Evolutionary conservation across 345 rosid species (phyloP).

Genomic region (Salix dunnii): DNA sequence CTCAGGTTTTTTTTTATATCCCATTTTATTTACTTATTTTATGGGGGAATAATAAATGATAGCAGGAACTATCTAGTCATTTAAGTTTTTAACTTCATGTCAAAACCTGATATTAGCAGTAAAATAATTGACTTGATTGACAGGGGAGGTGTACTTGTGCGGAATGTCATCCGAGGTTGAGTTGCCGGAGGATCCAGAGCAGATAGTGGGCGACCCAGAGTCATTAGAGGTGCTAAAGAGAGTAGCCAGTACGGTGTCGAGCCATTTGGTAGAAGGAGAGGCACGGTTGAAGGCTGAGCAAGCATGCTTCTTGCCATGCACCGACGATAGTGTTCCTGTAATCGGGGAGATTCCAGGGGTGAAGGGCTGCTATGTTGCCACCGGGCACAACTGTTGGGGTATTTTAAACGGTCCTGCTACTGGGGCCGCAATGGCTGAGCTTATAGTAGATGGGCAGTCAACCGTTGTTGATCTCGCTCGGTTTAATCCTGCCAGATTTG

Average conservation of each 20-base stretch:
- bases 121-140: too few relatives aligned
- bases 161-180: constrained; percentile 76
- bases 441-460: constrained; percentile 60
- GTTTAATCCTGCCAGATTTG: constrained; percentile 78
- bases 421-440: constrained; percentile 83
- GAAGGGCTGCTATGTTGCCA: constrained; percentile 68
- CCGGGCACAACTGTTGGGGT: constrained; percentile 93
- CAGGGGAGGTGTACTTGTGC: constrained; percentile 34
- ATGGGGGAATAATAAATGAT: too few relatives aligned
- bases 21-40: too few relatives aligned
- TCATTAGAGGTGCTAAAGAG: constrained; percentile 66
- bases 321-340: constrained; percentile 68
- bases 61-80: too few relatives aligned
- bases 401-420: constrained; percentile 89
- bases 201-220: constrained; percentile 53
- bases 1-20: constrained; percentile 34
- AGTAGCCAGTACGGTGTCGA: constrained; percentile 68
- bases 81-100: too few relatives aligned
- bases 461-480: constrained; percentile 53
- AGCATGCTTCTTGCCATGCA: constrained; percentile 88
- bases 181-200: constrained; percentile 76
- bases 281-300: constrained; percentile 72
- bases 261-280: constrained; percentile 33
- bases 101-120: too few relatives aligned
- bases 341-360: constrained; percentile 74